Evolutionary conservation across 441 rosid genomes (phyloP).

Genomic region (Croton setiger): DNA sequence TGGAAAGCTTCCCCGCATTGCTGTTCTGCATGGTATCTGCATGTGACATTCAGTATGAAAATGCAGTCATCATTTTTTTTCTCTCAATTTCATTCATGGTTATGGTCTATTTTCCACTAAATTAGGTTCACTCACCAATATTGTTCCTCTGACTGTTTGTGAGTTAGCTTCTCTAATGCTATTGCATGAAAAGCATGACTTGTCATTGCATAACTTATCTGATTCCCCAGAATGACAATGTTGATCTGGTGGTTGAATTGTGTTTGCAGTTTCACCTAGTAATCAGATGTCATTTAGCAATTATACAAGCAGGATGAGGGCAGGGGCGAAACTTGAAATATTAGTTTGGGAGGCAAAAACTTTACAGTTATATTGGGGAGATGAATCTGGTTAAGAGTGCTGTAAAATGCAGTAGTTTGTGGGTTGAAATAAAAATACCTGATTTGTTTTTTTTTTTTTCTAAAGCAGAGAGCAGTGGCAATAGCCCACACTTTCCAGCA

Average conservation of each 20-base stretch:
- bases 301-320: not conserved
- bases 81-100: not conserved
- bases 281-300: constrained; percentile 16
- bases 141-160: constrained; percentile 79
- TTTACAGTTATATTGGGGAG: too few species aligned
- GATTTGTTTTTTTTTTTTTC: too few species aligned
- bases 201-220: constrained; percentile 53
- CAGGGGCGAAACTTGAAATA: too few species aligned
- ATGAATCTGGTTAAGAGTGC: too few species aligned
- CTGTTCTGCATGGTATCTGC: constrained; percentile 98
- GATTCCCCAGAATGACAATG: constrained; percentile 47
- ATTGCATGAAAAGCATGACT: constrained; percentile 73
- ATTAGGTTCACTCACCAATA: constrained; percentile 54
- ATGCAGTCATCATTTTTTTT: constrained; percentile 15
- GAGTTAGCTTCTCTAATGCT: constrained; percentile 66
- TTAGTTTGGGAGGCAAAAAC: too few species aligned
- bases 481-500: too few species aligned
- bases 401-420: too few species aligned
- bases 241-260: constrained; percentile 54
- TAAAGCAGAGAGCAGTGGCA: too few species aligned
- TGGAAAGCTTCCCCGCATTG: constrained; percentile 97
- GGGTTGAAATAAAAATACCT: too few species aligned
- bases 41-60: constrained; percentile 26
- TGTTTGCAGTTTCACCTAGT: constrained; percentile 82
- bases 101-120: not conserved